A percentile compares a stretch with the other conserved stretches of the same genome.
phyloP scores from a whole-genome alignment of 805 yeast species.

The Metschnikowia kunwiensis region DNA sequence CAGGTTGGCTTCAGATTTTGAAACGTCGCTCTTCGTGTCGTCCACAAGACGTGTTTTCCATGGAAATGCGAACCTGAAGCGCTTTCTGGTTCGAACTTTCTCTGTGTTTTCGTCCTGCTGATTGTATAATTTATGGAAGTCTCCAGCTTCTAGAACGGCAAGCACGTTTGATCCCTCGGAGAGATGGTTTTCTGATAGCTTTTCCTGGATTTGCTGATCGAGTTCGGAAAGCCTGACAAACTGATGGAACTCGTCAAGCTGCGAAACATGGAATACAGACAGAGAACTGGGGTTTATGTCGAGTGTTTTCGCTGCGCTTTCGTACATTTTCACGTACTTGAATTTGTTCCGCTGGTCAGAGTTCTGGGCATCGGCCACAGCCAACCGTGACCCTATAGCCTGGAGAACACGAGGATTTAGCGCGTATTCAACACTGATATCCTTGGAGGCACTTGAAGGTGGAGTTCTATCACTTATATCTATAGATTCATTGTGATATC shows the following conservation, averaged over 20 bases:
- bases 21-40: not conserved
- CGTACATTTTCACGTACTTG: constrained; percentile 14
- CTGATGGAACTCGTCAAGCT: constrained; percentile 33
- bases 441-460: not conserved
- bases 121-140: constrained; percentile 10
- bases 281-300: constrained; percentile 1
- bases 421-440: not conserved
- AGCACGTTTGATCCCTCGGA: constrained; percentile 7
- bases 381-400: constrained; percentile 5
- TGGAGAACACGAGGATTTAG: constrained; percentile 3
- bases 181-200: constrained; percentile 11
- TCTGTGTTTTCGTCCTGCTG: constrained; percentile 2
- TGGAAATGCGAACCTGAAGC: not conserved
- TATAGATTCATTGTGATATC: not conserved
- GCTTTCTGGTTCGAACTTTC: not conserved
- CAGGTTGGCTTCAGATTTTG: too few species aligned
- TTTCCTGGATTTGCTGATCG: constrained; percentile 29
- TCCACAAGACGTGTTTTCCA: not conserved
- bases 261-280: constrained; percentile 30
- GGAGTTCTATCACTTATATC: constrained; percentile 1
- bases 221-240: constrained; percentile 35
- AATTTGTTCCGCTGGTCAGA: constrained; percentile 6
- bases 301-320: constrained; percentile 3
- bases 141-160: constrained; percentile 11
- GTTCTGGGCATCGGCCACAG: not conserved